phyloP scores from a whole-genome alignment of 768 basidiomycete genomes.

The Kwoniella sp. region DNA sequence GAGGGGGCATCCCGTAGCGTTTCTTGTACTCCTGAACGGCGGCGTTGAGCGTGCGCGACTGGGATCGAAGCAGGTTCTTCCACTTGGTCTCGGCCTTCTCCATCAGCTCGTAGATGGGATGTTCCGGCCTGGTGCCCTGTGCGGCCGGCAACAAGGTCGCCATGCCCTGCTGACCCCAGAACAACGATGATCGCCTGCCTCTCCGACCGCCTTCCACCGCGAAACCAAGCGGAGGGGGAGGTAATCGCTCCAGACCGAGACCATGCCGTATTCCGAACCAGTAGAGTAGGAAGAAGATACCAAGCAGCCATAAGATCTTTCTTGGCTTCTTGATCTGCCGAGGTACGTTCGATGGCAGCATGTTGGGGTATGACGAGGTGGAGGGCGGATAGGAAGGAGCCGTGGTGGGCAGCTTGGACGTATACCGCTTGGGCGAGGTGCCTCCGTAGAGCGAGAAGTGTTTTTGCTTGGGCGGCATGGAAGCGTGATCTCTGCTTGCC shows the following conservation, averaged over 20 bases:
- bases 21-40: constrained; percentile 78
- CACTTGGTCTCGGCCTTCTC: constrained; percentile 40
- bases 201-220: constrained; percentile 34
- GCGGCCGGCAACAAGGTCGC: constrained; percentile 15
- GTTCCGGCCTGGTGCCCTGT: constrained; percentile 19
- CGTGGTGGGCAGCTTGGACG: neutral
- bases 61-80: constrained; percentile 51
- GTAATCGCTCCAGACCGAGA: constrained; percentile 42
- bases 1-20: constrained; percentile 73
- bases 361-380: constrained; percentile 7
- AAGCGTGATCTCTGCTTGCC: no score
- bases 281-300: constrained; percentile 46
- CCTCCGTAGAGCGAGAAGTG: neutral
- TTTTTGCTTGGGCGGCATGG: no score
- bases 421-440: neutral
- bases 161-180: constrained; percentile 31
- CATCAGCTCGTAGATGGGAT: constrained; percentile 50
- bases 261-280: constrained; percentile 50
- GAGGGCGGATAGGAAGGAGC: neutral
- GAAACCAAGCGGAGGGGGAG: constrained; percentile 37
- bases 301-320: constrained; percentile 47
- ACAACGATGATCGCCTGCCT: constrained; percentile 21
- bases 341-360: constrained; percentile 17
- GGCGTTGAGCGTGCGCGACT: constrained; percentile 70
- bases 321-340: constrained; percentile 38